Evolutionary conservation across 768 basidiomycete genomes (phyloP), one percentile per base, ranked within the genome.

Genomic region (Xerocomus brunneocitrinus): DNA sequence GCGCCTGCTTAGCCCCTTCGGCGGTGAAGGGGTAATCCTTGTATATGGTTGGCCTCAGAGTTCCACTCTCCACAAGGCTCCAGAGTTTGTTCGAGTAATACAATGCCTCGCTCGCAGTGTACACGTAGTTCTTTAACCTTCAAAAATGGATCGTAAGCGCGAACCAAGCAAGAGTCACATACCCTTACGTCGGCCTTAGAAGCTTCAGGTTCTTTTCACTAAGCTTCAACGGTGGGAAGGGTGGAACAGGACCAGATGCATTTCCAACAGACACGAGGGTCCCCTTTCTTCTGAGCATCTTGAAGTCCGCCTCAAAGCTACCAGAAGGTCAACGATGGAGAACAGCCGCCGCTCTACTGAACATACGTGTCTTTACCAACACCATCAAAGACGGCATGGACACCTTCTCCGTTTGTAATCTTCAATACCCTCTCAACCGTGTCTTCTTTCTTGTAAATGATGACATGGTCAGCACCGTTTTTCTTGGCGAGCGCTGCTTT

Each of bases 281-380:
- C 2, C 91, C 95, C 67, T 95, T 97, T 38, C 91, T 78, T 60
- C 82, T 81, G 60, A 90, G 76, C 69, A 93, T 74, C 67, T 85
- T 80, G 72, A 95, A 90, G 73, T 95, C 77, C 55, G 79, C 77
- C 56, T 91, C 87, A 65, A 87, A 89, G 5, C 87, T 89, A 59
- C 13, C 25, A 38, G 50, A 52, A 14, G 24, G 40, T 61, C 48
- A 53, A 42, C 25, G 54, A 44, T 8, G 14, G 28, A 47, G 41
- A 52, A 35, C 10, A 52, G 24, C 38, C 28, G 30, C 12, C 5
- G 27, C 25, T 1, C 9, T 9, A 30, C 5, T 14, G 34, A 22
- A 76, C 88, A 53, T 71, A 95, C 81, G 94, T 98, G 67, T 92
- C 89, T 74, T 90, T 95, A 2, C 95, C 95, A n/a, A 99, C 92